Evolutionary conservation across 1,284 basidiomycete genomes (phyloP).

Genomic region (Singerocomus inundabilis): DNA sequence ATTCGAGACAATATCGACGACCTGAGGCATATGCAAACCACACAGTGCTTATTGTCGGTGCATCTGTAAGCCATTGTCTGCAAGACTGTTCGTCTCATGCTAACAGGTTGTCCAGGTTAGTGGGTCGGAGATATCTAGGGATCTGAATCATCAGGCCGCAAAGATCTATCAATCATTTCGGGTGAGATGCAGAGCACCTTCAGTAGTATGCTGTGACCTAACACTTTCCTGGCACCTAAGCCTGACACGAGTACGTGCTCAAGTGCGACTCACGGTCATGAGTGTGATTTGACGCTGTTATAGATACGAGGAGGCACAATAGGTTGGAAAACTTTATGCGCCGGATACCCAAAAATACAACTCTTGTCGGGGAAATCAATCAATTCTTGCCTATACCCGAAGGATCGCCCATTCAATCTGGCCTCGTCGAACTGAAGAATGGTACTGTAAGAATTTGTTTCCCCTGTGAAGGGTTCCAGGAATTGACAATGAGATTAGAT

Average conservation of each 20-base stretch:
- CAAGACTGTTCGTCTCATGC: background rate
- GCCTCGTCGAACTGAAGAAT: conserved; percentile 9
- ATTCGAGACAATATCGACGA: conserved; percentile 45
- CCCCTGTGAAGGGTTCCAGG: background rate
- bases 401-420: conserved; percentile 5
- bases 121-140: conserved; percentile 11
- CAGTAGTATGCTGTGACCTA: background rate
- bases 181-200: background rate
- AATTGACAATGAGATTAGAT: background rate
- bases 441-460: conserved; percentile 3
- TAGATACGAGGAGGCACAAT: background rate
- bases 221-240: background rate
- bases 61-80: conserved; percentile 11
- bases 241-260: conserved; percentile 4
- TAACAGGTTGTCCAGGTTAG: conserved; percentile 1
- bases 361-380: conserved; percentile 6
- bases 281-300: background rate
- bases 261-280: background rate
- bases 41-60: conserved; percentile 47
- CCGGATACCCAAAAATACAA: conserved; percentile 8
- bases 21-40: conserved; percentile 39
- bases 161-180: conserved; percentile 8
- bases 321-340: conserved; percentile 2
- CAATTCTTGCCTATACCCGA: conserved; percentile 2
- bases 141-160: conserved; percentile 2